Base-by-base conservation (phyloP, 495 filamentous ascomycete genomes). In the Lophiotrema nucula region DNA sequence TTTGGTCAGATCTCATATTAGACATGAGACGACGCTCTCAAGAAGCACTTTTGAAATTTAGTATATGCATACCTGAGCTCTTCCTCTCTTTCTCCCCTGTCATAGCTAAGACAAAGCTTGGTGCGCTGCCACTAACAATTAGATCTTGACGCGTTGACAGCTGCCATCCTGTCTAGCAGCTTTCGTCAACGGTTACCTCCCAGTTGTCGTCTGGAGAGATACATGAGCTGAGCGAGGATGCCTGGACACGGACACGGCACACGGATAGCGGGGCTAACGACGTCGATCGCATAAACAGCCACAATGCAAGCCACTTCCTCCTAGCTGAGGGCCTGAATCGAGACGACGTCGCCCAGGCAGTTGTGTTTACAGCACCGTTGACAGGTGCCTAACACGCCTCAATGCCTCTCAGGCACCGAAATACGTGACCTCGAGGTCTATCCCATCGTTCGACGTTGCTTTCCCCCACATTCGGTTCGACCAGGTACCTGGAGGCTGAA, bases 311-410 rank as follows among this genome's bases (percentile, higher is more conserved):
- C 47, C 48, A 53, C 47, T 12, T 10, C 33, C n/a, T n/a, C n/a
- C n/a, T n/a, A n/a, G n/a, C n/a, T n/a, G n/a, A n/a, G n/a, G n/a
- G n/a, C n/a, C 57, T 46, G 50, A 49, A 38, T 48, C 27, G 39
- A n/a, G n/a, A n/a, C n/a, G n/a, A n/a, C n/a, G n/a, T n/a, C n/a
- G n/a, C 22, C 10, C 39, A 43, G 39, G 31, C 31, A 35, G 31
- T 35, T 8, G 8, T 43, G 39, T 43, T 21, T 8, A 47, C 56
- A 48, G 53, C 43, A 28, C 47, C 48, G 21, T 27, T 50, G 39
- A 53, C 50, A 47, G 60, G 61, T 56, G 55, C 61, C 61, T 64
- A 48, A 52, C 44, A 22, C 8, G n/a, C 37, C 43, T 23, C 61
- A 38, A 64, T 64, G 61, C 41, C 28, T 49, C 46, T 49, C 49